Percentiles rank a stretch among this genome's conserved stretches.
phyloP scores from a whole-genome alignment of 2,329 filamentous ascomycete species.

The Chaetomium sp. region DNA sequence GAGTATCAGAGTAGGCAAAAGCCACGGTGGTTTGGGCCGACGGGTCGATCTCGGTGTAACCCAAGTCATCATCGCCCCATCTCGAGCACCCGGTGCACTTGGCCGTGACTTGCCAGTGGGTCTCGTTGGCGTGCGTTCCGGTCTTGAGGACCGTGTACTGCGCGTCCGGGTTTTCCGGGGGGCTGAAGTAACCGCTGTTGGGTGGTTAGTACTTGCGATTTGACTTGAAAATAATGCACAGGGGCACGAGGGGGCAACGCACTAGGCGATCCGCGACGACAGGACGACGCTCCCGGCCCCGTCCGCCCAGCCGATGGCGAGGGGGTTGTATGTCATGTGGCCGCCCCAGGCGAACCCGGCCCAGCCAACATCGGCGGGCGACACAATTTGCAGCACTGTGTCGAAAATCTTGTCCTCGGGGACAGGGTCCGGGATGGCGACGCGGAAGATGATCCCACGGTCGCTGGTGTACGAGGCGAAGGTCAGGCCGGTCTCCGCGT shows the following conservation, averaged over 20 bases:
- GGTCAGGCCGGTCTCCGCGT: constrained; percentile 46
- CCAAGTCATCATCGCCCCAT: constrained; percentile 47
- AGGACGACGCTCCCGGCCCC: constrained; percentile 44
- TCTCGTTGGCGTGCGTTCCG: constrained; percentile 45
- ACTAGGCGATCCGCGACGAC: constrained; percentile 50
- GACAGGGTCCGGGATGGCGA: constrained; percentile 41
- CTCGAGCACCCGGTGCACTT: constrained; percentile 47
- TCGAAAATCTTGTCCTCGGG: constrained; percentile 37
- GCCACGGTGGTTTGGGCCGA: constrained; percentile 44
- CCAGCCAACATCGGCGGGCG: constrained; percentile 50
- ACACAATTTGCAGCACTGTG: constrained; percentile 46
- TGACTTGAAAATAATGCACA: neutral
- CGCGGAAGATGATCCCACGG: constrained; percentile 43
- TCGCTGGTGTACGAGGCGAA: constrained; percentile 47
- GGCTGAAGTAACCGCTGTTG: constrained; percentile 42
- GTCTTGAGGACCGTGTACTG: constrained; percentile 41
- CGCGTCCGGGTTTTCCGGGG: constrained; percentile 38
- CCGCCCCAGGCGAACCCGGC: constrained; percentile 54
- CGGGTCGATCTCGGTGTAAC: constrained; percentile 44
- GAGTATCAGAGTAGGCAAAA: constrained; percentile 44
- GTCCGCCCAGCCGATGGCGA: constrained; percentile 50
- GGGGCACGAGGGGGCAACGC: constrained; percentile 31
- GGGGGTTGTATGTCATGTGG: constrained; percentile 51
- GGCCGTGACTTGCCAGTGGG: constrained; percentile 46
- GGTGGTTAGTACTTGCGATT: constrained; percentile 18